Conservation (phyloP, 352 stramenopile genomes). For the Phytopythium chamaehyphon region DNA sequence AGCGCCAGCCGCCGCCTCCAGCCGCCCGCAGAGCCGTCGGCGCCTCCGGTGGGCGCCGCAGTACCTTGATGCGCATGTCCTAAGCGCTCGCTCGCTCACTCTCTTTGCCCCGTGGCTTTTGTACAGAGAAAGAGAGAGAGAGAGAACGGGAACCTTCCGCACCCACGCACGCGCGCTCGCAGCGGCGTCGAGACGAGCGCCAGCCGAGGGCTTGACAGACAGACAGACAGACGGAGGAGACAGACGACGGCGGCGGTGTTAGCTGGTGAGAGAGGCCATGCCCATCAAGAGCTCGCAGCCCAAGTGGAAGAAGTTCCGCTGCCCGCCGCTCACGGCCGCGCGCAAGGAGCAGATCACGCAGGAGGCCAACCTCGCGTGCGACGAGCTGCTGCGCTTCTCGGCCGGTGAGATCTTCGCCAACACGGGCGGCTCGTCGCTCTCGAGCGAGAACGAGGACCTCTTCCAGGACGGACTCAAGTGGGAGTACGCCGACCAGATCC, state of each 20-base stretch:
- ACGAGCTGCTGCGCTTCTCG: constrained; percentile 74
- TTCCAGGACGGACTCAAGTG: constrained; percentile 55
- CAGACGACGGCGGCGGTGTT: not conserved
- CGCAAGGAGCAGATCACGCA: constrained; percentile 63
- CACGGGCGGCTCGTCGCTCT: constrained; percentile 16
- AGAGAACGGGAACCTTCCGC: too few species aligned
- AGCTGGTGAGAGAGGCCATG: not conserved
- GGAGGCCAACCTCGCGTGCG: constrained; percentile 70
- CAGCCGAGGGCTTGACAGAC: too few species aligned
- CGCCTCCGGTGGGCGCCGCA: too few species aligned
- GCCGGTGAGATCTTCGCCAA: constrained; percentile 48
- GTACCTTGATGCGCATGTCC: too few species aligned
- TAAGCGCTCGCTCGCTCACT: too few species aligned
- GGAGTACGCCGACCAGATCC: constrained; percentile 68
- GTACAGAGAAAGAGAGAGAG: too few species aligned
- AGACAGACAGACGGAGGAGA: too few species aligned
- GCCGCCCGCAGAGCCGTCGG: too few species aligned
- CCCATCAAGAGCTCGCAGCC: constrained; percentile 41
- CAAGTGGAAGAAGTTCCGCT: constrained; percentile 79
- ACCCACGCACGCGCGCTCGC: too few species aligned
- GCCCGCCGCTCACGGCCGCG: constrained; percentile 54
- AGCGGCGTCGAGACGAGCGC: too few species aligned
- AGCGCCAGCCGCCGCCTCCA: too few species aligned
- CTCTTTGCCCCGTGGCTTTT: too few species aligned
- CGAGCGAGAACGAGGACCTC: constrained; percentile 20